phyloP scores from a whole-genome alignment of 169 alveolate genomes.

The Amoebophrya sp. region DNA sequence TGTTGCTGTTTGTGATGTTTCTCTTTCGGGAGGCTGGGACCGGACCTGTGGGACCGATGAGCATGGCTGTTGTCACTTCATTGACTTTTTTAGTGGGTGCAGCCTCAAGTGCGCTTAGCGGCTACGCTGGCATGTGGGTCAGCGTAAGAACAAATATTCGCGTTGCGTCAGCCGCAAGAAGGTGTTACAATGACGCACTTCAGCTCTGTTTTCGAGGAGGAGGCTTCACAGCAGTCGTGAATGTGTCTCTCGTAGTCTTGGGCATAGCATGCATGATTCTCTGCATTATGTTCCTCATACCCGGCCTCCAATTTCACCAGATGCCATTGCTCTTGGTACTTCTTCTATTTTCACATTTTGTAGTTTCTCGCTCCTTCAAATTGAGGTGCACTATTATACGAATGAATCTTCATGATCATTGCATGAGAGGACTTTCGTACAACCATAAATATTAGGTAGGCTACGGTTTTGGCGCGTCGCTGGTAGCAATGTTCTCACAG shows the following conservation, averaged over 20 bases:
- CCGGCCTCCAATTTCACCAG: conserved; percentile 52
- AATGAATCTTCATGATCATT: too few species aligned
- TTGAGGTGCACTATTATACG: too few species aligned
- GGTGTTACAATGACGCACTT: conserved; percentile 68
- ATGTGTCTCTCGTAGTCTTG: conserved; percentile 66
- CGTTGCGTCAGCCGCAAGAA: conserved; percentile 69
- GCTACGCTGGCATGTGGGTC: conserved; percentile 77
- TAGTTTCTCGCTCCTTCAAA: too few species aligned
- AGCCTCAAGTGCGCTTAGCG: conserved; percentile 65
- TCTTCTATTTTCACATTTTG: too few species aligned
- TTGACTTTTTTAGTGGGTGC: conserved; percentile 66
- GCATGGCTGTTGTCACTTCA: conserved; percentile 62
- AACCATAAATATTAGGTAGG: conserved; percentile 53
- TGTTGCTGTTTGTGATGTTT: conserved; percentile 54
- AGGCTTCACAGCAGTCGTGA: conserved; percentile 67
- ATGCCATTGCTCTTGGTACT: conserved; percentile 63
- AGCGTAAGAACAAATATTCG: conserved; percentile 70
- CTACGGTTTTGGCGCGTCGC: conserved; percentile 82
- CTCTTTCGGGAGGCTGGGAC: conserved; percentile 37
- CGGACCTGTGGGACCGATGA: conserved; percentile 48
- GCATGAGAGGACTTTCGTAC: too few species aligned
- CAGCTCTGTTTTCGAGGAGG: conserved; percentile 72
- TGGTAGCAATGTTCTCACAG: conserved; percentile 75
- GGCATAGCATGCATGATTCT: conserved; percentile 61
- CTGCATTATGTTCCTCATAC: conserved; percentile 46